Evolutionary conservation across 306 rosid species (phyloP), one percentile per base, ranked within the genome.

Genomic region (Carpinus fangiana): DNA sequence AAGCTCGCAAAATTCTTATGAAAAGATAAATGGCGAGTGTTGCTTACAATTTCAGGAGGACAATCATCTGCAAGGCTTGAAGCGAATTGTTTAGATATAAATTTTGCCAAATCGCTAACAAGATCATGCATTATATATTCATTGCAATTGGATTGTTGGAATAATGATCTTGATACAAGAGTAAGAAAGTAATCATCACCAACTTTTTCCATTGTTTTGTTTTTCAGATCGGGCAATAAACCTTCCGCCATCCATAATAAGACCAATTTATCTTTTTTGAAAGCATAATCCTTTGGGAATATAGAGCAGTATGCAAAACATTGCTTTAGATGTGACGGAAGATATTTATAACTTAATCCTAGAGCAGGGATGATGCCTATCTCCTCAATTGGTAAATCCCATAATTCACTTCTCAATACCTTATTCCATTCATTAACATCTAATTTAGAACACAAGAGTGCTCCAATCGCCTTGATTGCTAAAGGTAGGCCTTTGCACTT

Each of bases 191-290:
- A 83, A 2, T 70, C 41, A 4, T 59, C n/a, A 0, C 86, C 86
- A 20, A 75, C 21, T 28, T 79, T 76, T 54, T 69, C 81, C 2
- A 76, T 54, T 4, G 31, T 53, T 3, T 3, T 55, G 13, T 20
- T 21, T 28, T 46, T 16, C 2, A 17, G 10, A 18, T 48, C 75
- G 13, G 9, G 73, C 5, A 84, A 34, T 0, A 80, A 80, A 9
- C 75, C 84, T 48, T 69, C 76, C 3, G 67, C 73, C 79, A 80
- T 75, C 84, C 80, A 80, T 9, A 73, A n/a, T 5, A 7, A 56
- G 36, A 80, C 26, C 4, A 80, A 20, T 2, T 74, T 12, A 4
- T 67, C 20, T 64, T 67, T 74, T 50, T 68, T 67, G 60, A 74
- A 41, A 4, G 28, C 60, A 47, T 56, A 67, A 12, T 51, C 17